Conservation (phyloP, 768 basidiomycete species). For the Trametes cingulata region DNA sequence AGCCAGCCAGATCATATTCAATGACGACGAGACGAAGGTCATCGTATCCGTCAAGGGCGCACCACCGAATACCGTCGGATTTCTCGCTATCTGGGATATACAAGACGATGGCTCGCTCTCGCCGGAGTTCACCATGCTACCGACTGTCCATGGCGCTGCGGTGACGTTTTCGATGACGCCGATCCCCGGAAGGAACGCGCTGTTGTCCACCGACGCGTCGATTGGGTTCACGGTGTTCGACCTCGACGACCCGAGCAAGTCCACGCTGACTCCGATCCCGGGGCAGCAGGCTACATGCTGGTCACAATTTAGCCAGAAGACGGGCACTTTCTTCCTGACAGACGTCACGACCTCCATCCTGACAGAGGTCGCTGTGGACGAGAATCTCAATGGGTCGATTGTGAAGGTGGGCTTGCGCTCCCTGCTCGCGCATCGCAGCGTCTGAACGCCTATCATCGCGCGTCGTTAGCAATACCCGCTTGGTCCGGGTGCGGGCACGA, state of each 20-base stretch:
- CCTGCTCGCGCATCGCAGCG: too few relatives aligned
- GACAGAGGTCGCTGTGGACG: conserved; percentile 49
- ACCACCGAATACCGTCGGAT: conserved; percentile 43
- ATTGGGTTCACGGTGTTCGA: conserved; percentile 34
- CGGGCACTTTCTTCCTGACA: conserved; percentile 34
- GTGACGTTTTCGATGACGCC: conserved; percentile 50
- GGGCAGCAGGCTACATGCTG: conserved; percentile 36
- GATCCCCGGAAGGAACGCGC: conserved; percentile 33
- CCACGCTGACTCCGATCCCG: conserved; percentile 11
- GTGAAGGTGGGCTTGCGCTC: conserved; percentile 37
- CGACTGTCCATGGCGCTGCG: conserved; percentile 41
- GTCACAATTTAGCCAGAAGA: conserved; percentile 31
- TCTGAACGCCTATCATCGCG: neutral
- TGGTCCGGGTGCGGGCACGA: conserved; percentile 16
- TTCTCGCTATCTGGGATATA: conserved; percentile 54
- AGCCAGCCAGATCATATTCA: conserved; percentile 48
- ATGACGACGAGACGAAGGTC: conserved; percentile 44
- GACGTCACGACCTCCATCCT: conserved; percentile 31
- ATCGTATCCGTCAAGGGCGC: conserved; percentile 51
- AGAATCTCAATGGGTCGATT: conserved; percentile 44
- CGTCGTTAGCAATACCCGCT: conserved; percentile 26
- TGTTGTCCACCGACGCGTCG: conserved; percentile 32
- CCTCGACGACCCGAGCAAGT: conserved; percentile 19
- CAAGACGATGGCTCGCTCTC: conserved; percentile 45
- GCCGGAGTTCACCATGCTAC: conserved; percentile 37